Base-by-base conservation (phyloP, 305 asterid species). In the Fraxinus ornus region DNA sequence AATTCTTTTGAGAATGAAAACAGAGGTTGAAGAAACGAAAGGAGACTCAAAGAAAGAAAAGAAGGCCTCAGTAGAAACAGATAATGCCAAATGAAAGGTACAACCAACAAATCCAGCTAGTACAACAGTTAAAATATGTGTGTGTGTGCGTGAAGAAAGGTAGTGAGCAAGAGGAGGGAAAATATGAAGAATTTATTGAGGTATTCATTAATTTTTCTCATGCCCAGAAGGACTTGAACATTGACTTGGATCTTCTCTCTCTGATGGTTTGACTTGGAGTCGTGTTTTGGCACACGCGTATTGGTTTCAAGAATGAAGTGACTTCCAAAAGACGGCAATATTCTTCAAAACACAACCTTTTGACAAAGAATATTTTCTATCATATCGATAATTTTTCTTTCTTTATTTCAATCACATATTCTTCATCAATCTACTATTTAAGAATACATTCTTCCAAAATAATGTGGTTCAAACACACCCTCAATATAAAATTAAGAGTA, bases 161-260 rank as follows among this genome's bases (percentile, higher is more conserved):
- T 83, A 81, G 10, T 77, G 83, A 81, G 79, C 74, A 2, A 33
- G 55, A 60, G 44, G 83, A 72, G 3, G 71, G 35, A 30, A 80
- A 26, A 75, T 79, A 78, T 39, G 17, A 52, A 75, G 78, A 76
- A 85, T 13, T 76, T 86, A 82, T 90, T 85, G 85, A 76, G 71
- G 85, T 73, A 74, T 81, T 4, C 19, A 3, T 87, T 91, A 91
- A 87, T 82, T 84, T 88, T 77, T 83, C 80, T 39, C 79, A 75
- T 83, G 82, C 90, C 93, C 78, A 85, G 73, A 84, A 79, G 52
- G 90, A 83, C 83, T 91, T 90, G 95, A 92, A 91, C 78, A 87
- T 90, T 91, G 94, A 93, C 97, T 88, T 89, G 88, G 88, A 88
- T 86, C 85, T 83, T 77, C 83, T 84, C 75, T 79, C 57, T 86